Conservation (phyloP, 768 basidiomycete genomes). For the Leucocoprinus leucothites region DNA sequence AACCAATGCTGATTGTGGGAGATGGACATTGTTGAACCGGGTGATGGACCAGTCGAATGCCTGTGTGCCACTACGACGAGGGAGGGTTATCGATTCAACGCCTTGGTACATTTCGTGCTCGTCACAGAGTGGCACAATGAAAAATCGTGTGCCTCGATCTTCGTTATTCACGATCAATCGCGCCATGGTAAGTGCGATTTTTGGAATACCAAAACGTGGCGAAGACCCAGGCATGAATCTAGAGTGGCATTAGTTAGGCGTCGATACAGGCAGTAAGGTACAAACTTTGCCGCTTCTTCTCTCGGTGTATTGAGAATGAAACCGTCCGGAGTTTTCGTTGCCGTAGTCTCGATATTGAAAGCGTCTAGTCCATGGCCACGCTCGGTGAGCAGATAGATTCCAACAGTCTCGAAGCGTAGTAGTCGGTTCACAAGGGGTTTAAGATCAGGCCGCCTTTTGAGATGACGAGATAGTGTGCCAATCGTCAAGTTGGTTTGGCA, state of each 20-base stretch:
- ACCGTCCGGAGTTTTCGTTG: slow-evolving; percentile 44
- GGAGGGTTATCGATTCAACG: slow-evolving; percentile 46
- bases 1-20: slow-evolving; percentile 49
- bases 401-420: slow-evolving; percentile 51
- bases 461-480: slow-evolving; percentile 52
- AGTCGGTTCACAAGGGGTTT: slow-evolving; percentile 44
- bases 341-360: slow-evolving; percentile 61
- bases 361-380: slow-evolving; percentile 60
- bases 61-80: slow-evolving; percentile 47
- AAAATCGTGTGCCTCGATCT: slow-evolving; percentile 50
- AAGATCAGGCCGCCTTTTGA: slow-evolving; percentile 46
- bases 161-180: slow-evolving; percentile 47
- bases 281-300: slow-evolving; percentile 58
- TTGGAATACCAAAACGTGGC: slow-evolving; percentile 49
- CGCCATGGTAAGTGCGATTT: slow-evolving; percentile 56
- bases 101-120: slow-evolving; percentile 51
- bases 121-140: slow-evolving; percentile 54
- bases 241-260: slow-evolving; percentile 7
- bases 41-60: slow-evolving; percentile 60
- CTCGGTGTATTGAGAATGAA: slow-evolving; percentile 54
- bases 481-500: slow-evolving; percentile 50
- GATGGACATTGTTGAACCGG: slow-evolving; percentile 48
- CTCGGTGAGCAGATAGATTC: slow-evolving; percentile 52
- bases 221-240: slow-evolving; percentile 63
- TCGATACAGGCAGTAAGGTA: slow-evolving; percentile 5